Evolutionary conservation across 1,284 basidiomycete species (phyloP), one percentile per base, ranked within the genome.

Genomic region (Chalciporus sp.): DNA sequence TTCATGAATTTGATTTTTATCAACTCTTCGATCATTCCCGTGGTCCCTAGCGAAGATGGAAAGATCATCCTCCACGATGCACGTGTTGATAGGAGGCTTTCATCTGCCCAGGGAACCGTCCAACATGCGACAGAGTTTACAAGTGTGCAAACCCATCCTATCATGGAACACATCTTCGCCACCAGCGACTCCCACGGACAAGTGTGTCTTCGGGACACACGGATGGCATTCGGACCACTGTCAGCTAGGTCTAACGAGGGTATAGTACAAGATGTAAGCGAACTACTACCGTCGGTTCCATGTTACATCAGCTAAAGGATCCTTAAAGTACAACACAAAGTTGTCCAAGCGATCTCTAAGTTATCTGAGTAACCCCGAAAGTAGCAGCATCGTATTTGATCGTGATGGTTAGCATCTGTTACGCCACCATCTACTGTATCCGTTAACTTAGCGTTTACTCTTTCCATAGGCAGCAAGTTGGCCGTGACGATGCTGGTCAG

Each of bases 181-280:
- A 88, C 84, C 4, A 80, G 84, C 47, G 85, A 89, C 55, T 73
- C 66, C 10, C 68, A 64, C 9, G 86, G 86, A 1, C 68, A 72
- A 19, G 80, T 90, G 2, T 82, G 78, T 58, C 77, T 92, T 52
- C 79, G 86, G n/a, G 89, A 92, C 65, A 72, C 74, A n/a, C 76
- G 89, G n/a, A 90, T 88, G 83, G 81, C 85, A 0, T 91, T 90
- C 67, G 84, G 83, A 16, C 75, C 82, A 29, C 60, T 68, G 17
- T 68, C 64, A 20, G 68, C 65, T 7, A 67, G 81, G 33, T 72
- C 76, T 3, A 65, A 74, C 14, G 64, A 79, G n/a, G 86, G 86
- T 1, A 72, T 85, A 2, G 80, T 86, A 10, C 76, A 78, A 52
- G 73, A 61, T 50, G 85, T 85, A 55, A 49, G 74, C 56, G 55